Evolutionary conservation across 108 stramenopile species (phyloP), one percentile per base, ranked within the genome.

Genomic region (Skeletonema menzelii): DNA sequence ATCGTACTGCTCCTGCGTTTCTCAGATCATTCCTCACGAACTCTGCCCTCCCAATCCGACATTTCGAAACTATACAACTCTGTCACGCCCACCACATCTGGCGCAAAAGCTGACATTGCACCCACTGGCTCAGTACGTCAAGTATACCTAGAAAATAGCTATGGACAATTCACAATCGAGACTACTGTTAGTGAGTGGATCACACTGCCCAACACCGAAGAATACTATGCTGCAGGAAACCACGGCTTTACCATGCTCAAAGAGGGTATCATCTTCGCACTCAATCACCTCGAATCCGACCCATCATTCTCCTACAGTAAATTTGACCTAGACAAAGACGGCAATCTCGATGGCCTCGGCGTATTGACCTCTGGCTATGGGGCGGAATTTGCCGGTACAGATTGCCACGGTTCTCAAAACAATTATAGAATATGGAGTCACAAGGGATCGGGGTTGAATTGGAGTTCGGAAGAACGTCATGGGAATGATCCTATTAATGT

Each of bases 361-460:
- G 40, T 95, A 11, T 63, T 93, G 15, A 88, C 90, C 60, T 79
- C 81, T 47, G 94, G 94, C 27, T 90, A 88, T 72, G 86, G 84
- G 8, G 91, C 92, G 19, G 92, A 95, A 67, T 65, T 73, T 5
- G 86, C 81, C 2, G 76, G 82, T 8, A 44, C 24, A 26, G 87
- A 89, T 67, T 86, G 89, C 37, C 57, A 71, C 49, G 73, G 72
- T 10, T 59, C 73, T 5, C 17, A 63, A 2, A 53, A 56, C 40
- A 59, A 63, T 56, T 49, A 76, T 42, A 53, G 81, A 24, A 79
- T 81, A 20, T 86, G 85, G 85, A 49, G 42, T 62, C 85, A 86
- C 53, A 86, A 84, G 71, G 82, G 85, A 22, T 24, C 49, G 22
- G 63, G 73, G 2, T 27, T 86, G 61, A 49, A 58, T 64, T 64